Percentiles rank a stretch among this genome's conserved stretches.
Conservation (phyloP, 495 filamentous ascomycete species). For the Hamigera avellanea region DNA sequence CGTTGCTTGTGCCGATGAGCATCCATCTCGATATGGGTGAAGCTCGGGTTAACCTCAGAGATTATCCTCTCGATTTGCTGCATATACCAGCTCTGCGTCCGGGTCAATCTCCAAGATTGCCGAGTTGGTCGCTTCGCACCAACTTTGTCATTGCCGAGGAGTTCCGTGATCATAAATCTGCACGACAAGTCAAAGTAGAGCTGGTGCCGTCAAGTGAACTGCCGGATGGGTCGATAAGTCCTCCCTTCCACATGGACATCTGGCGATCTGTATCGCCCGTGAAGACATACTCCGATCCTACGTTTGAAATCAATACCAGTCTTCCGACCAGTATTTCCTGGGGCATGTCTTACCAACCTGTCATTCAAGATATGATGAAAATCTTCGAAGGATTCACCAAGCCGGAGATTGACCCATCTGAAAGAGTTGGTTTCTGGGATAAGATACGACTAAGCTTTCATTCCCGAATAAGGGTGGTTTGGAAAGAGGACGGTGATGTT, state of each 20-base stretch:
- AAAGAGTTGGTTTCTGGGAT: constrained; percentile 95
- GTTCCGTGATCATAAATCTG: constrained; percentile 65
- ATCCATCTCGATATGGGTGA: constrained; percentile 89
- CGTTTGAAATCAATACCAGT: constrained; percentile 82
- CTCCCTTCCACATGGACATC: constrained; percentile 70
- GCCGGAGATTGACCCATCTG: constrained; percentile 83
- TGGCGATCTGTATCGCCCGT: constrained; percentile 85
- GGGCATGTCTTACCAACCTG: constrained; percentile 94
- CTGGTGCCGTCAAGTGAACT: constrained; percentile 63
- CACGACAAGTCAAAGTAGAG: constrained; percentile 67
- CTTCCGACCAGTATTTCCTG: constrained; percentile 88
- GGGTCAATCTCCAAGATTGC: constrained; percentile 67
- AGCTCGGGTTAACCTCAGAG: constrained; percentile 68
- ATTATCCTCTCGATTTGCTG: constrained; percentile 86
- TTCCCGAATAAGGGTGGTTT: constrained; percentile 76
- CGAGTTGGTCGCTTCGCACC: constrained; percentile 71
- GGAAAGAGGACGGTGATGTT: constrained; percentile 93
- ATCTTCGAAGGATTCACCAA: constrained; percentile 97
- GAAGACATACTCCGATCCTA: constrained; percentile 91
- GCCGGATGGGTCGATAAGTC: constrained; percentile 22
- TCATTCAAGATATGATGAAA: constrained; percentile 99
- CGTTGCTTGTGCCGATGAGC: constrained; percentile 79
- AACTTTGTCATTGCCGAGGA: constrained; percentile 98
- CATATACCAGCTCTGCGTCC: constrained; percentile 78
- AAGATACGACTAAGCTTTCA: constrained; percentile 94